A percentile compares a stretch with the other conserved stretches of the same genome.
Evolutionary conservation across 371 early-diverging fungal species (phyloP).

Genomic region (Actinomortierella ambigua): DNA sequence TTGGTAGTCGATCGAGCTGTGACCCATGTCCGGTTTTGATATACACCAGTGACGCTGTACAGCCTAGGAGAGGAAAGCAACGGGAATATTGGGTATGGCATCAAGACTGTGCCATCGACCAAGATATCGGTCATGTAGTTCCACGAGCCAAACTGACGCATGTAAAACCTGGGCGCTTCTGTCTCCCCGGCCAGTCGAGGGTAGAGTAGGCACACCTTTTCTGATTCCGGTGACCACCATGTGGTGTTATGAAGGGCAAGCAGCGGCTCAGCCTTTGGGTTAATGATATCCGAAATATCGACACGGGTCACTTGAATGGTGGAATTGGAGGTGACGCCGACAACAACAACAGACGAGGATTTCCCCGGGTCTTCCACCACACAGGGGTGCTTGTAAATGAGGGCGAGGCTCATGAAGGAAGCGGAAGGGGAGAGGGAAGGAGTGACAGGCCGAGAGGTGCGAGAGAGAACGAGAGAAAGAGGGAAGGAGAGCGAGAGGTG

Average conservation of each 20-base stretch:
- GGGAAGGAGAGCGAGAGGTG: too few species aligned
- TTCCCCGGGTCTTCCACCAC: slow-evolving; percentile 10
- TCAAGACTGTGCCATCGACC: slow-evolving; percentile 18
- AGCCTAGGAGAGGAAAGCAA: slow-evolving; percentile 16
- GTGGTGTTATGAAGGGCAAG: slow-evolving; percentile 1
- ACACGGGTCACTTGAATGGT: slow-evolving; percentile 18
- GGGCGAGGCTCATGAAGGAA: background rate
- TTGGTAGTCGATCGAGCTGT: slow-evolving; percentile 10
- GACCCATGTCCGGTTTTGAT: slow-evolving; percentile 13
- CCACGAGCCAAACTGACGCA: slow-evolving; percentile 19
- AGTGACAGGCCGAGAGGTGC: too few species aligned
- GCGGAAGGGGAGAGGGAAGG: too few species aligned
- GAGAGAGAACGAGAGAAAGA: background rate
- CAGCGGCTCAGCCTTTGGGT: slow-evolving; percentile 17
- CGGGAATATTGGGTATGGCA: background rate
- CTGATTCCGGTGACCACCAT: slow-evolving; percentile 10
- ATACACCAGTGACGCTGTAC: slow-evolving; percentile 20
- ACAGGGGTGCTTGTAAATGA: slow-evolving; percentile 14
- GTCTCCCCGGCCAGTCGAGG: slow-evolving; percentile 4
- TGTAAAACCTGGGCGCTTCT: slow-evolving; percentile 14
- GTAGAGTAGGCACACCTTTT: slow-evolving; percentile 21
- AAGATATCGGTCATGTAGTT: slow-evolving; percentile 19
- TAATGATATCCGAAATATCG: slow-evolving; percentile 22
- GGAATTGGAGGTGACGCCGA: slow-evolving; percentile 21
- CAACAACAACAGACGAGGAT: slow-evolving; percentile 8